Conservation (phyloP, 331 rosid genomes). For the Malus hybrid region DNA sequence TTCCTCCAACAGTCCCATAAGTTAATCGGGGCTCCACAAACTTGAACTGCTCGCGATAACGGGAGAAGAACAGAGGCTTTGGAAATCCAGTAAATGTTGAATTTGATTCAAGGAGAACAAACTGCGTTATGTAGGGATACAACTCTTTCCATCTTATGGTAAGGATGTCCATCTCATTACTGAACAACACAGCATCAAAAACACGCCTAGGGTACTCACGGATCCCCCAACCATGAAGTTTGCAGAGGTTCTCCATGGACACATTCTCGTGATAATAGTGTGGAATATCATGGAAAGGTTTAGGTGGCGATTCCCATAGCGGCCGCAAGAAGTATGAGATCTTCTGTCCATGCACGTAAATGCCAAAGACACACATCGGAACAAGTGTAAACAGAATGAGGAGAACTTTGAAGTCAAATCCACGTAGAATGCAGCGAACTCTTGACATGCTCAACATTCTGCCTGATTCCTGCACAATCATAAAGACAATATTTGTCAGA, state of each 20-base stretch:
- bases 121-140: conserved; percentile 73
- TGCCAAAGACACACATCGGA: conserved; percentile 63
- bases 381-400: conserved; percentile 62
- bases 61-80: conserved; percentile 63
- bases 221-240: conserved; percentile 89
- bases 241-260: conserved; percentile 79
- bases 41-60: conserved; percentile 47
- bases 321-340: conserved; percentile 96
- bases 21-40: conserved; percentile 72
- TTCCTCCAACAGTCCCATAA: conserved; percentile 72
- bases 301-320: conserved; percentile 89
- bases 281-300: conserved; percentile 68
- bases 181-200: conserved; percentile 89
- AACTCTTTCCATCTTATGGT: conserved; percentile 83
- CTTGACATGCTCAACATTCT: conserved; percentile 68
- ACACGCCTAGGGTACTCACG: conserved; percentile 91
- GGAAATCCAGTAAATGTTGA: conserved; percentile 79
- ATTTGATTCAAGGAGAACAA: conserved; percentile 90
- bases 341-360: conserved; percentile 85
- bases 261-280: conserved; percentile 82
- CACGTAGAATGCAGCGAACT: conserved; percentile 85
- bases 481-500: neutral
- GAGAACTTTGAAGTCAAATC: conserved; percentile 69
- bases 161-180: conserved; percentile 88
- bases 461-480: conserved; percentile 64